Conservation (phyloP, 2,329 filamentous ascomycete species). For the Alternaria incomplexa region DNA sequence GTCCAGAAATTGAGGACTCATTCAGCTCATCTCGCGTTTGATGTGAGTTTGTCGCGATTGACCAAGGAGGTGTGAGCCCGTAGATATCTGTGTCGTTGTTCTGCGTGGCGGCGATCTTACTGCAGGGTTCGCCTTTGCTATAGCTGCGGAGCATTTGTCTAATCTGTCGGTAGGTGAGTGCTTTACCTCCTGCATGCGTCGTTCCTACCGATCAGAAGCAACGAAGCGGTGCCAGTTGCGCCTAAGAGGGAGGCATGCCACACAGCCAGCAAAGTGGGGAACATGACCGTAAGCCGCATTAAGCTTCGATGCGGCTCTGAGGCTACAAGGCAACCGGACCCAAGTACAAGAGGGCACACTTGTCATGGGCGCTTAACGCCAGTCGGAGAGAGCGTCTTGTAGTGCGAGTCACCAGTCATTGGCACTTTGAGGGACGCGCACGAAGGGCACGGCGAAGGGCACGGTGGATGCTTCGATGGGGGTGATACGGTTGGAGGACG, state of each 20-base stretch:
- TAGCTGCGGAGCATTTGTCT: not conserved
- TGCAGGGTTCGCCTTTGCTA: not conserved
- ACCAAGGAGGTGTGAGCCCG: no score
- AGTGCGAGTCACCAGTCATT: not conserved
- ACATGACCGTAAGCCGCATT: not conserved
- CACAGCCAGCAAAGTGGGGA: not conserved
- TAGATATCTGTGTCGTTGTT: not conserved
- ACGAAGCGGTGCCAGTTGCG: not conserved
- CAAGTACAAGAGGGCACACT: not conserved
- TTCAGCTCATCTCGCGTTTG: not conserved
- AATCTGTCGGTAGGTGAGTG: not conserved
- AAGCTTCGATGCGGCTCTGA: not conserved
- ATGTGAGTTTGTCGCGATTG: not conserved
- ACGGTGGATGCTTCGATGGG: not conserved
- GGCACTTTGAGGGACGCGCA: not conserved
- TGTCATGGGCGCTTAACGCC: not conserved
- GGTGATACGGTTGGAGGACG: no score
- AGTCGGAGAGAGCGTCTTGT: not conserved
- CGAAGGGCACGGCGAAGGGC: not conserved
- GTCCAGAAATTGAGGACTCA: not conserved
- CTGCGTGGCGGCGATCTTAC: not conserved
- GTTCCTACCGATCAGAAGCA: not conserved
- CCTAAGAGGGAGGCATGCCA: not conserved
- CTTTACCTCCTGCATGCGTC: not conserved
- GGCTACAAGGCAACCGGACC: not conserved